Evolutionary conservation across 2,329 filamentous ascomycete species (phyloP).

Genomic region (Talaromyces sp.): DNA sequence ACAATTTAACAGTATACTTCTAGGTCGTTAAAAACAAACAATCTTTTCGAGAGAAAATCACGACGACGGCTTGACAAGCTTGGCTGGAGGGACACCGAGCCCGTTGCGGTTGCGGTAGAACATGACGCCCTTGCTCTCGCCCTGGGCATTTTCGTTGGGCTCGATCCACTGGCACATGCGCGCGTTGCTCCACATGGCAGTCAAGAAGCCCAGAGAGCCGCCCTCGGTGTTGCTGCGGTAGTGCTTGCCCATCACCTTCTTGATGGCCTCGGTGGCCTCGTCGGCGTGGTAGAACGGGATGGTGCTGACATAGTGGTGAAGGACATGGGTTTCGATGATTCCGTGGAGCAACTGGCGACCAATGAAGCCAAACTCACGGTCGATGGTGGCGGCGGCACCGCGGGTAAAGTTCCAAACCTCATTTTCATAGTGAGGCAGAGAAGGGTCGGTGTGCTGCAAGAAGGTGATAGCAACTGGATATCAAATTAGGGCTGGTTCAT

Average conservation of each 20-base stretch:
- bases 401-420: constrained; percentile 89
- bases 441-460: constrained; percentile 94
- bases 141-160: constrained; percentile 73
- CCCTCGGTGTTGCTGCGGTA: constrained; percentile 78
- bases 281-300: constrained; percentile 97
- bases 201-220: constrained; percentile 77
- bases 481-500: not conserved
- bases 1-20: not conserved
- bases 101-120: constrained; percentile 97
- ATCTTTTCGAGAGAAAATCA: not conserved
- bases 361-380: constrained; percentile 95
- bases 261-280: constrained; percentile 90
- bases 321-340: constrained; percentile 95
- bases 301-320: constrained; percentile 93
- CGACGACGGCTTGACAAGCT: constrained; percentile 23
- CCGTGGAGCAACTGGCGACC: constrained; percentile 87
- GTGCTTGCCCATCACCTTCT: constrained; percentile 89
- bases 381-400: constrained; percentile 90
- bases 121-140: constrained; percentile 74
- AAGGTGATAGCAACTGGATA: constrained; percentile 89
- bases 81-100: constrained; percentile 58
- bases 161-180: constrained; percentile 97
- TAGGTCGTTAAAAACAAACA: not conserved
- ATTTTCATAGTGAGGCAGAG: constrained; percentile 84
- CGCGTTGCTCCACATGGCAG: constrained; percentile 71